Conservation (phyloP, 1,284 basidiomycete species). For the Ceratobasidium sp. region DNA sequence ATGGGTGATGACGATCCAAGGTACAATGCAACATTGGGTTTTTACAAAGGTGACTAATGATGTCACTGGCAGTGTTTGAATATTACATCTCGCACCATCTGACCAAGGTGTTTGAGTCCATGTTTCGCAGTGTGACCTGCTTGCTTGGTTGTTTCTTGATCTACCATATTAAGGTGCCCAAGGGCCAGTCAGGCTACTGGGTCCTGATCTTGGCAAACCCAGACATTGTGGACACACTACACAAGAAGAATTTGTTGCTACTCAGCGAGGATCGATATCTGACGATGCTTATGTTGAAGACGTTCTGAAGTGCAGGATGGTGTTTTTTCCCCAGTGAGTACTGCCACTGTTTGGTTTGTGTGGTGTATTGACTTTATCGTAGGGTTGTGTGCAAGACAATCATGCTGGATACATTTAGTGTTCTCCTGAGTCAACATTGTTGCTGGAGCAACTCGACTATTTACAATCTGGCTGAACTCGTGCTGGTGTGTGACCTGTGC, state of each 20-base stretch:
- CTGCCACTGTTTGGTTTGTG: neutral
- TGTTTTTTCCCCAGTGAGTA: conserved; percentile 86
- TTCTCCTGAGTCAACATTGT: conserved; percentile 93
- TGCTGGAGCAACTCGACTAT: conserved; percentile 99
- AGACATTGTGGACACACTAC: conserved; percentile 94
- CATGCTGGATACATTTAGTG: conserved; percentile 93
- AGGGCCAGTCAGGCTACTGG: conserved; percentile 93
- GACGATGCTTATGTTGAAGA: conserved; percentile 94
- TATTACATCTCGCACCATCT: conserved; percentile 99
- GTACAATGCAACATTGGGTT: conserved; percentile 56
- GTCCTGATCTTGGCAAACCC: conserved; percentile 97
- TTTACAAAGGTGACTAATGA: no score
- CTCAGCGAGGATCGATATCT: conserved; percentile 99
- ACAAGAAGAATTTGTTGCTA: conserved; percentile 98
- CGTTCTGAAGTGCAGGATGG: conserved; percentile 98
- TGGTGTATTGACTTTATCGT: neutral
- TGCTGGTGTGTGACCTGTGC: conserved; percentile 93
- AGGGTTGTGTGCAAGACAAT: conserved; percentile 94
- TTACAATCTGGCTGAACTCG: conserved; percentile 93
- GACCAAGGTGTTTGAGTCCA: conserved; percentile 98
- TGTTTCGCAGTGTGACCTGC: conserved; percentile 99
- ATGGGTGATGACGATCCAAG: conserved; percentile 99
- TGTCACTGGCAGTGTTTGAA: conserved; percentile 77
- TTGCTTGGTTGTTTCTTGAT: conserved; percentile 99
- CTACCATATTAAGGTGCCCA: conserved; percentile 98